Evolutionary conservation across 2,329 filamentous ascomycete species (phyloP).

Genomic region (Stagonosporopsis tanaceti): DNA sequence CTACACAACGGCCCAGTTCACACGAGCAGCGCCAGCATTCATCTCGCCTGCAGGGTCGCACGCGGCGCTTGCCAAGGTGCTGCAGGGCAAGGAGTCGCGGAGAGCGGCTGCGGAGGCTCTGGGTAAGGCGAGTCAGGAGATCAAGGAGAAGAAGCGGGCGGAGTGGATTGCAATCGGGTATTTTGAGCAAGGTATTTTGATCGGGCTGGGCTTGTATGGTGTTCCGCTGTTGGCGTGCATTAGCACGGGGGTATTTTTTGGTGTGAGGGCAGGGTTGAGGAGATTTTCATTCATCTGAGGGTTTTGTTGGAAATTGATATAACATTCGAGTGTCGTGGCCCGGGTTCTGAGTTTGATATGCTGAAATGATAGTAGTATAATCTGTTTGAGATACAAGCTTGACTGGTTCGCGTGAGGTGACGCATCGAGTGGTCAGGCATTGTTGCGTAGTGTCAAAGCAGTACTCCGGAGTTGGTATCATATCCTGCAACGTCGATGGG

Average conservation of each 20-base stretch:
- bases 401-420: background rate
- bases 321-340: background rate
- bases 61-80: slow-evolving; percentile 27
- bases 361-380: too few relatives aligned
- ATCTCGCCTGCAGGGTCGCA: slow-evolving; percentile 23
- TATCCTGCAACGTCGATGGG: background rate
- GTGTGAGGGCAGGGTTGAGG: slow-evolving; percentile 35
- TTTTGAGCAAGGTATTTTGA: slow-evolving; percentile 45
- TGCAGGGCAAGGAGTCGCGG: slow-evolving; percentile 21
- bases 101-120: slow-evolving; percentile 26
- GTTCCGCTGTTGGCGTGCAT: slow-evolving; percentile 42
- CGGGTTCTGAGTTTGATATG: background rate
- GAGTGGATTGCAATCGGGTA: slow-evolving; percentile 42
- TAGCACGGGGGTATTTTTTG: slow-evolving; percentile 37
- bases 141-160: slow-evolving; percentile 44
- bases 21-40: slow-evolving; percentile 27
- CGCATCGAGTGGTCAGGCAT: background rate
- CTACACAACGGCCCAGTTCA: slow-evolving; percentile 34
- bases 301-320: background rate
- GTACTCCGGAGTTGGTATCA: background rate
- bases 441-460: background rate
- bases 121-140: slow-evolving; percentile 32
- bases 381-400: background rate
- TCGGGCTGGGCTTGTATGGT: slow-evolving; percentile 48
- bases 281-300: slow-evolving; percentile 19